Evolutionary conservation across 2,329 filamentous ascomycete genomes (phyloP).

Genomic region (Colletotrichum plurivorum): DNA sequence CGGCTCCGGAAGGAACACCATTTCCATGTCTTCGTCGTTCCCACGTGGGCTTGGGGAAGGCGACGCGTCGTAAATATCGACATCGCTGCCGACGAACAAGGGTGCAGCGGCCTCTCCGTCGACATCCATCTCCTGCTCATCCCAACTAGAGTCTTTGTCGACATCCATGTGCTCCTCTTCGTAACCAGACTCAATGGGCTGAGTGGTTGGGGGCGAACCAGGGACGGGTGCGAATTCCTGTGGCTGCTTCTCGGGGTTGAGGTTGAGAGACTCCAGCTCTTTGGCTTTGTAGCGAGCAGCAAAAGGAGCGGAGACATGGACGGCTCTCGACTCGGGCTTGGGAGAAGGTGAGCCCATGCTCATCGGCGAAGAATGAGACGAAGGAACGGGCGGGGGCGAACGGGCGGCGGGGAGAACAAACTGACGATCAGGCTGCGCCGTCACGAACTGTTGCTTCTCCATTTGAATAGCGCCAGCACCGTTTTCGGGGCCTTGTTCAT

Average conservation of each 20-base stretch:
- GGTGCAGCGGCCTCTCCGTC: neutral
- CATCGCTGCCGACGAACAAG: neutral
- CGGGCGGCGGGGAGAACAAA: neutral
- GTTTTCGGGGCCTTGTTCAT: neutral
- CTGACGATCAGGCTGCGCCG: no score
- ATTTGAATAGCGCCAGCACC: neutral
- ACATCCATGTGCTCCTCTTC: no score
- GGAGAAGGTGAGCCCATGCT: neutral
- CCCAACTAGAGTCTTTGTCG: no score
- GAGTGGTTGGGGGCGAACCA: no score
- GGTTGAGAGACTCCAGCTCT: no score
- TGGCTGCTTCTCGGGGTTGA: no score
- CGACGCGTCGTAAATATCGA: neutral
- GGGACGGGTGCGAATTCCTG: no score
- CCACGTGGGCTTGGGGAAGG: neutral
- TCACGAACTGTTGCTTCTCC: neutral
- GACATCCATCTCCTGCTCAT: neutral
- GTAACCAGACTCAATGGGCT: no score
- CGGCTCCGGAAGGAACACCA: neutral
- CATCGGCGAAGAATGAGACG: neutral
- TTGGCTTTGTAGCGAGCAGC: no score
- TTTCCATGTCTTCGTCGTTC: neutral
- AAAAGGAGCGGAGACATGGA: no score
- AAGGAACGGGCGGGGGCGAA: neutral
- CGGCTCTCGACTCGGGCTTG: neutral